Conservation (phyloP, 2,329 filamentous ascomycete species). For the Sarocladium strictum region DNA sequence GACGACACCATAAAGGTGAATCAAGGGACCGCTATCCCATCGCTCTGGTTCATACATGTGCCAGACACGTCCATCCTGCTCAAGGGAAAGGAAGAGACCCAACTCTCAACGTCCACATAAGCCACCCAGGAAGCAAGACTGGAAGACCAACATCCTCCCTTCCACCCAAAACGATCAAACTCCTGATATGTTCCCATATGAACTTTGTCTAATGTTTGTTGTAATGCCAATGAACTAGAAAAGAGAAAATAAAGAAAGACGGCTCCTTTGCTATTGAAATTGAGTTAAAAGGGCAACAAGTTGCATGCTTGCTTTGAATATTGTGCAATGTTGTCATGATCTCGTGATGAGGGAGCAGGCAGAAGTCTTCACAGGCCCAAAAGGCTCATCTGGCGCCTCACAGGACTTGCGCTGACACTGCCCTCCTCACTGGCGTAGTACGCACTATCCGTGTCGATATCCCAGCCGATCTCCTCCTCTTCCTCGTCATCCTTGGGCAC, state of each 20-base stretch:
- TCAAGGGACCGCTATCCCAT: too few relatives aligned
- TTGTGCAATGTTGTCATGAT: constrained; percentile 3
- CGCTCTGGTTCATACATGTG: neutral
- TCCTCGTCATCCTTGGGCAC: constrained; percentile 44
- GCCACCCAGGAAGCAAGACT: too few relatives aligned
- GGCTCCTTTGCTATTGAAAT: too few relatives aligned
- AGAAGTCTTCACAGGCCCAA: constrained; percentile 39
- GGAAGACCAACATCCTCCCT: neutral
- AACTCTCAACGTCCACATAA: too few relatives aligned
- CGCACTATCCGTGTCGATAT: constrained; percentile 85
- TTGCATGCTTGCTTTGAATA: constrained; percentile 5
- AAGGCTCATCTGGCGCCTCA: constrained; percentile 68
- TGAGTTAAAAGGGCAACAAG: too few relatives aligned
- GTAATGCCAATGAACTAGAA: neutral
- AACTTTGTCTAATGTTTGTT: too few relatives aligned
- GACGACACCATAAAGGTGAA: too few relatives aligned
- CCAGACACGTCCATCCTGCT: constrained; percentile 4
- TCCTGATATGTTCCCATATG: neutral
- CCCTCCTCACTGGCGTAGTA: constrained; percentile 69
- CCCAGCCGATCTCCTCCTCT: constrained; percentile 64
- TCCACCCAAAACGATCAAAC: neutral
- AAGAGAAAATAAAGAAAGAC: neutral
- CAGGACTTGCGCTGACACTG: constrained; percentile 59
- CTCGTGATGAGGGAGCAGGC: neutral
- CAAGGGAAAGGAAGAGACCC: neutral